Evolutionary conservation across 2,329 filamentous ascomycete species (phyloP).

Genomic region (Exophiala bonariae): DNA sequence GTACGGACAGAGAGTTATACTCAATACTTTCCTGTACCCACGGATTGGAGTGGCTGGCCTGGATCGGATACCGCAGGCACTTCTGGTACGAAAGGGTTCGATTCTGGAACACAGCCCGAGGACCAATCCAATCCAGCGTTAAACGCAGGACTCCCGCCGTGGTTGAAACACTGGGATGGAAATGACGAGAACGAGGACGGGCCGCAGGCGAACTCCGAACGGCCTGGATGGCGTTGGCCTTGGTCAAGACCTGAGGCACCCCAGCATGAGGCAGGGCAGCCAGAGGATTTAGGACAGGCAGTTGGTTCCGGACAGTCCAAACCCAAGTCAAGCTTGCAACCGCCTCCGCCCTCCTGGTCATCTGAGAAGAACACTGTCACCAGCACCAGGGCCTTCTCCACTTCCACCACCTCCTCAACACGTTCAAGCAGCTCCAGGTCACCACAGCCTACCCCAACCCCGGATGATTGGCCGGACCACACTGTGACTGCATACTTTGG

Average conservation of each 20-base stretch:
- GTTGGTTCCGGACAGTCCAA: too few species aligned
- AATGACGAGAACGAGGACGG: too few species aligned
- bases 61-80: neutral
- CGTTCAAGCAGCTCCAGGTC: neutral
- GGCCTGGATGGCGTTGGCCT: too few species aligned
- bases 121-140: neutral
- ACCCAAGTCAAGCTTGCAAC: too few species aligned
- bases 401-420: neutral
- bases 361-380: too few species aligned
- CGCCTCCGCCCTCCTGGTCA: too few species aligned
- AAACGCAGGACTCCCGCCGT: neutral
- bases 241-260: too few species aligned
- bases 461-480: constrained; percentile 2
- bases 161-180: neutral
- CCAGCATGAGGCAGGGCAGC: too few species aligned
- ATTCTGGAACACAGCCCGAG: neutral
- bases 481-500: constrained; percentile 7
- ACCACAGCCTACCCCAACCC: constrained; percentile 1
- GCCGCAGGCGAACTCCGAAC: too few species aligned
- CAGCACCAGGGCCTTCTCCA: neutral
- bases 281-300: too few species aligned
- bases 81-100: neutral
- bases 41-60: neutral
- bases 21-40: neutral
- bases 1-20: neutral